Percentiles rank a stretch among this genome's conserved stretches.
Conservation (phyloP, 2,329 filamentous ascomycete genomes). For the Calonectria naviculata region DNA sequence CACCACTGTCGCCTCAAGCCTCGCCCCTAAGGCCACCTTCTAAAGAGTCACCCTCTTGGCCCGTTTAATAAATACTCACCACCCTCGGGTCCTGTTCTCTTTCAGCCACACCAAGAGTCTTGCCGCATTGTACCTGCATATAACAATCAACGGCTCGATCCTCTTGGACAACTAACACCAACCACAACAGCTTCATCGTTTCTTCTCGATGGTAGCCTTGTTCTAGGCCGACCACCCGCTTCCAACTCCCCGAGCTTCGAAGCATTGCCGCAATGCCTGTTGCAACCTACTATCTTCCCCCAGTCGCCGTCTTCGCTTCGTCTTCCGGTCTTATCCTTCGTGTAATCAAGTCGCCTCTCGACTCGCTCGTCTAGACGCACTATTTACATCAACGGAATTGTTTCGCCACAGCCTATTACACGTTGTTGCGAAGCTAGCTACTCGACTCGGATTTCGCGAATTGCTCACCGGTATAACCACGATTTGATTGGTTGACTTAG, state of each 20-base stretch:
- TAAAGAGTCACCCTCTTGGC: slow-evolving; percentile 47
- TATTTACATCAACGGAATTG: slow-evolving; percentile 54
- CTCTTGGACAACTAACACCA: slow-evolving; percentile 19
- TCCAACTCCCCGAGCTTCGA: slow-evolving; percentile 39
- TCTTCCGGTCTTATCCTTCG: slow-evolving; percentile 69
- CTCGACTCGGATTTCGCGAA: slow-evolving; percentile 49
- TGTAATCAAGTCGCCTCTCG: slow-evolving; percentile 59
- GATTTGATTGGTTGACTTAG: slow-evolving; percentile 62
- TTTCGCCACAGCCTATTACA: slow-evolving; percentile 46
- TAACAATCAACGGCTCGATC: slow-evolving; percentile 35
- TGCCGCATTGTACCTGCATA: slow-evolving; percentile 45
- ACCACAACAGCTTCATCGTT: slow-evolving; percentile 17
- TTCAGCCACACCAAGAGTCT: slow-evolving; percentile 40
- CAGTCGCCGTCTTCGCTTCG: slow-evolving; percentile 73
- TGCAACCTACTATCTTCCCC: slow-evolving; percentile 61
- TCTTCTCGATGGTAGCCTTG: slow-evolving; percentile 48
- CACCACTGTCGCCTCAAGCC: slow-evolving; percentile 41
- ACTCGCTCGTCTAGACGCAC: slow-evolving; percentile 56
- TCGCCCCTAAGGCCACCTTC: slow-evolving; percentile 48
- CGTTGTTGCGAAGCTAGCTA: slow-evolving; percentile 55
- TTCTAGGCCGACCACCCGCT: slow-evolving; percentile 44
- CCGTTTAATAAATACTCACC: slow-evolving; percentile 45
- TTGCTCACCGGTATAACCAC: slow-evolving; percentile 49
- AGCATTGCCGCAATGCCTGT: slow-evolving; percentile 67
- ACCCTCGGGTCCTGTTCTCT: slow-evolving; percentile 31